Conservation (phyloP, 768 basidiomycete species). For the Mycena amicta region DNA sequence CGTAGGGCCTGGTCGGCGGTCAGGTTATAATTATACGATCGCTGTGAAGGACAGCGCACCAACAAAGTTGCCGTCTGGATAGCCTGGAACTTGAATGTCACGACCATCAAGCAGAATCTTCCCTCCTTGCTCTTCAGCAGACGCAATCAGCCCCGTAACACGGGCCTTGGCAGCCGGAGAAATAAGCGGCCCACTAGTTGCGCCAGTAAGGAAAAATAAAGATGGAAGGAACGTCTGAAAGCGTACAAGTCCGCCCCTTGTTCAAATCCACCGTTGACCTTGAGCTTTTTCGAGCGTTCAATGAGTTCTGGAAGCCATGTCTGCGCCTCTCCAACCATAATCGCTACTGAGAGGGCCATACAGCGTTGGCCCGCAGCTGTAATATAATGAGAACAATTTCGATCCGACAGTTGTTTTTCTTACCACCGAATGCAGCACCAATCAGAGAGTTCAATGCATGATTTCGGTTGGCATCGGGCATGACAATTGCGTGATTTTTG, state of each 20-base stretch:
- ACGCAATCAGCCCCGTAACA: constrained; percentile 73
- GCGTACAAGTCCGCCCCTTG: constrained; percentile 75
- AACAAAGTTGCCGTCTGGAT: constrained; percentile 90
- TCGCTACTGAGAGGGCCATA: constrained; percentile 94
- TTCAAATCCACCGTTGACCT: constrained; percentile 91
- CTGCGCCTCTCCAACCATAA: constrained; percentile 79
- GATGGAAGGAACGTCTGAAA: not conserved
- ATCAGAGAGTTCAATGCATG: constrained; percentile 88
- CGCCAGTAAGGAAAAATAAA: constrained; percentile 6
- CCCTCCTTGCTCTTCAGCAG: constrained; percentile 80
- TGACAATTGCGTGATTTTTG: constrained; percentile 92
- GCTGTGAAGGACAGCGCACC: constrained; percentile 33
- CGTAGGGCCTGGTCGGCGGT: constrained; percentile 72
- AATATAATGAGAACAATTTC: constrained; percentile 19
- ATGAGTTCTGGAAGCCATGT: constrained; percentile 87
- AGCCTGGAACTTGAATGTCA: constrained; percentile 62
- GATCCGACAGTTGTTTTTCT: constrained; percentile 18
- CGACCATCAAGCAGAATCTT: constrained; percentile 88
- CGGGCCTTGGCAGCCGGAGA: constrained; percentile 82
- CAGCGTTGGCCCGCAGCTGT: constrained; percentile 94
- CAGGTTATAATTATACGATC: no score
- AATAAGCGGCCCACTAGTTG: constrained; percentile 70
- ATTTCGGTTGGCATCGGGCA: constrained; percentile 96
- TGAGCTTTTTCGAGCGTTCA: constrained; percentile 77
- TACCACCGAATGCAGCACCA: constrained; percentile 92